phyloP scores from a whole-genome alignment of 2,329 filamentous ascomycete species.

The Penicillium sp. region DNA sequence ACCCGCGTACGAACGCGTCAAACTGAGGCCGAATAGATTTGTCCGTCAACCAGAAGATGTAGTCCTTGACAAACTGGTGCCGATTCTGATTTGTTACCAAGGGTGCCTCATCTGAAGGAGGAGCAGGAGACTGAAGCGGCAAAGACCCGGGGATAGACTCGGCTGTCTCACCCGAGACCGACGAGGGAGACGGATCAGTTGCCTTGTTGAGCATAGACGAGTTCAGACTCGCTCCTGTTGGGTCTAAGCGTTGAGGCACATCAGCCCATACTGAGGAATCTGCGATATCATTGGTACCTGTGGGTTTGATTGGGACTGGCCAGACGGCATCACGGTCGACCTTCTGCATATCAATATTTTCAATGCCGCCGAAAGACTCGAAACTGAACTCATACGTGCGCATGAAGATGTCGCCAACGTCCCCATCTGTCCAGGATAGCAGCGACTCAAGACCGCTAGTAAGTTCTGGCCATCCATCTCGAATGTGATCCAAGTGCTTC shows the following conservation, averaged over 20 bases:
- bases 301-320: conserved; percentile 23
- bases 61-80: conserved; percentile 75
- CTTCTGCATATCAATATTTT: conserved; percentile 57
- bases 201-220: conserved; percentile 25
- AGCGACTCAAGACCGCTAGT: conserved; percentile 71
- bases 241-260: conserved; percentile 20
- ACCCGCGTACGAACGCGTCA: conserved; percentile 77
- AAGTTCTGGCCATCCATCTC: conserved; percentile 83
- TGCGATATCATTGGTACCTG: neutral
- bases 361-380: conserved; percentile 54
- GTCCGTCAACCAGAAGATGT: conserved; percentile 78
- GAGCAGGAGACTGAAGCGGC: conserved; percentile 28
- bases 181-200: conserved; percentile 6
- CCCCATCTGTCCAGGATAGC: conserved; percentile 75
- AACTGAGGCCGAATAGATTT: conserved; percentile 75
- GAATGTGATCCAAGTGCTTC: conserved; percentile 71
- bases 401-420: conserved; percentile 77
- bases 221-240: conserved; percentile 18
- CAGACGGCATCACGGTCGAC: conserved; percentile 38
- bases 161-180: conserved; percentile 14
- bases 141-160: conserved; percentile 28
- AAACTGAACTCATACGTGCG: conserved; percentile 85
- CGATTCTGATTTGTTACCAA: conserved; percentile 82
- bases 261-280: conserved; percentile 25
- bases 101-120: conserved; percentile 54